Evolutionary conservation across 176 grass and related monocot species (phyloP).

Genomic region (Paspalum notatum): DNA sequence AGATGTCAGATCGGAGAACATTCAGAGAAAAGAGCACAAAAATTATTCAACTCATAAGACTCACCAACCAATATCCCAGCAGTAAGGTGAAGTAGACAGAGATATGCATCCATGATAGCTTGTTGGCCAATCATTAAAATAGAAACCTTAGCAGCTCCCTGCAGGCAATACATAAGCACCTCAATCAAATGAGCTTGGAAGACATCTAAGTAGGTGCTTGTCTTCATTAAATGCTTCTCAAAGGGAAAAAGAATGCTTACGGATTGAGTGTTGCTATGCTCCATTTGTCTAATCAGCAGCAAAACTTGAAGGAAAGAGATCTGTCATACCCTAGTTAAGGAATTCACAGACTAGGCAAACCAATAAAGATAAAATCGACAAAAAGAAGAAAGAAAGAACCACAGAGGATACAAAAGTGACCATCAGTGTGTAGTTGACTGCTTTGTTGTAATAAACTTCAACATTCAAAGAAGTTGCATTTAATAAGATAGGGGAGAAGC

Average conservation of each 20-base stretch:
- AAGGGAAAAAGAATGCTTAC: conserved; percentile 61
- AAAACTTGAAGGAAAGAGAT: conserved; percentile 97
- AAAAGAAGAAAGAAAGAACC: conserved; percentile 30
- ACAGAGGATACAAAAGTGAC: conserved; percentile 99
- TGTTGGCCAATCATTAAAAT: conserved; percentile 99
- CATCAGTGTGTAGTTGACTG: conserved; percentile 99
- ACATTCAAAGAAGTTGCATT: conserved; percentile 97
- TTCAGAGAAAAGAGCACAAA: neutral
- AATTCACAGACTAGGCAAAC: conserved; percentile 33
- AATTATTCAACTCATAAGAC: conserved; percentile 39
- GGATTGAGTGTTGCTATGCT: conserved; percentile 97
- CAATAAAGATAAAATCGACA: conserved; percentile 35
- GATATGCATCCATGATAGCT: conserved; percentile 99
- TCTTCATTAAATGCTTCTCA: conserved; percentile 29
- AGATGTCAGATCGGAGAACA: conserved; percentile 13
- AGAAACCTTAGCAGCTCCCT: conserved; percentile 97
- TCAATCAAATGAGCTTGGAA: conserved; percentile 34
- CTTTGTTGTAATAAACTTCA: conserved; percentile 99
- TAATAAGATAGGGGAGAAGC: conserved; percentile 82
- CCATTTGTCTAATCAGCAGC: conserved; percentile 96
- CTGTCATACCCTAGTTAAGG: conserved; percentile 63
- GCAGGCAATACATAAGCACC: conserved; percentile 18
- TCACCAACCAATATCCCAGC: conserved; percentile 98
- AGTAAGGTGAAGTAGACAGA: conserved; percentile 96
- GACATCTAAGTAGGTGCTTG: conserved; percentile 24